Percentiles rank a stretch among this genome's conserved stretches.
Conservation (phyloP, 345 rosid genomes). For the Cardamine occulta region DNA sequence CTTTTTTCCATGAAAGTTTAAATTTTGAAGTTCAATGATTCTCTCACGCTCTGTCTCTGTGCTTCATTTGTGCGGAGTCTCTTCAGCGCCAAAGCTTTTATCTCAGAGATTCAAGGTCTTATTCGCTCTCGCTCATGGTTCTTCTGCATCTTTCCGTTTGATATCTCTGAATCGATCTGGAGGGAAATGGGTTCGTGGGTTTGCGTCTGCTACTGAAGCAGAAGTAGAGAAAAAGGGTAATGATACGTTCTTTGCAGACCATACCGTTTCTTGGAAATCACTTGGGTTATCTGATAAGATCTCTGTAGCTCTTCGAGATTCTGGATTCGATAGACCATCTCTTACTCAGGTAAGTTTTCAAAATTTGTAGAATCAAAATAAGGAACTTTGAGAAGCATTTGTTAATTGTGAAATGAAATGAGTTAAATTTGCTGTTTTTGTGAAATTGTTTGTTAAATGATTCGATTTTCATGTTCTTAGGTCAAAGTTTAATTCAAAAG, state of each 20-base stretch:
- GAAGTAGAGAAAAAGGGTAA: constrained; percentile 40
- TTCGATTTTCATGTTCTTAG: background rate
- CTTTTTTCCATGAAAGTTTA: background rate
- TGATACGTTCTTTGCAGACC: constrained; percentile 69
- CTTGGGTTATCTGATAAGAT: constrained; percentile 74
- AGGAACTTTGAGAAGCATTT: background rate
- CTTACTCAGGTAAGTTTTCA: constrained; percentile 64
- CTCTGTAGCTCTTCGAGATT: constrained; percentile 59
- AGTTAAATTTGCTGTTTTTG: background rate
- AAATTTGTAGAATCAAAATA: background rate
- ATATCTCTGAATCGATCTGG: constrained; percentile 44
- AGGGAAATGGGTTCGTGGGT: constrained; percentile 42
- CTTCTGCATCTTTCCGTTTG: constrained; percentile 42
- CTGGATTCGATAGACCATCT: constrained; percentile 83
- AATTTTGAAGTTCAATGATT: constrained; percentile 41
- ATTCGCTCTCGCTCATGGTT: constrained; percentile 40
- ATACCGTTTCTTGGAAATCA: constrained; percentile 75
- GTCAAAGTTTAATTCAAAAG: background rate
- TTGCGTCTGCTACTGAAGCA: constrained; percentile 44
- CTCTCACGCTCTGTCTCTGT: constrained; percentile 56
- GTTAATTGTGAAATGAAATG: background rate
- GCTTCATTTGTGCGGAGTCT: constrained; percentile 47
- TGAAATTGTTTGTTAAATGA: background rate
- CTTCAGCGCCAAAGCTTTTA: constrained; percentile 49
- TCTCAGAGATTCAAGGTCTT: constrained; percentile 47